Base-by-base conservation (phyloP, 2,329 filamentous ascomycete genomes). In the Fusarium setosum region DNA sequence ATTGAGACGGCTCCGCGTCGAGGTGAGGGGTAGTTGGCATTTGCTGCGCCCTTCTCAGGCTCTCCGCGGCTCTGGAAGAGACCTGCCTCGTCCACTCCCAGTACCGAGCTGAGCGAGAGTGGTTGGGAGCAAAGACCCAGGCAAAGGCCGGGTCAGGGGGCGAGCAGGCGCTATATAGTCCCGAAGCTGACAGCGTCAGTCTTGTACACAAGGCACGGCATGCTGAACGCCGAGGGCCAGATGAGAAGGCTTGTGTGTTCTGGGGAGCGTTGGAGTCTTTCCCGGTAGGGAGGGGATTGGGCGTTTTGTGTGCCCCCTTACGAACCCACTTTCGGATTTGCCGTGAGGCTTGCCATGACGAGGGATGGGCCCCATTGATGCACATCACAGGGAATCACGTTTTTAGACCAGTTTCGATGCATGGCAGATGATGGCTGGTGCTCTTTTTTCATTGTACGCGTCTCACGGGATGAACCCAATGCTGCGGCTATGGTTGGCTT, bases 1-100 rank as follows among this genome's bases (percentile, higher is more conserved):
- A 99, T 82, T 99, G 91, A 94, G 80, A 57, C 23, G 35, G 57
- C 56, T 54, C 61, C 59, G 63, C 48, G 55, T 66, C 62, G 63
- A 69, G 67, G 65, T 66, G 66, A 67, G 71, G 74, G 72, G 69
- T 76, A 73, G 74, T 73, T 72, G 72, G 72, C 71, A 72, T 73
- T 73, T 74, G 72, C 69, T 68, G 65, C 63, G 61, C 65, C 62
- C 63, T 66, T 69, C 55, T 67, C 61, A 73, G 68, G 72, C 73
- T 73, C 66, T 69, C 62, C 62, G 67, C 61, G 69, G 72, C 71
- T 70, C 66, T 70, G 68, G 70, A 74, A 72, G 68, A 70, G 61
- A 72, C 67, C 62, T 69, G 60, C 68, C 66, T 70, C 65, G 64
- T 71, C 65, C 67, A 72, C 69, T 69, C 70, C 73, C 65, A 72